Evolutionary conservation across 116 monocot genomes (phyloP).

Genomic region (Zostera marina): DNA sequence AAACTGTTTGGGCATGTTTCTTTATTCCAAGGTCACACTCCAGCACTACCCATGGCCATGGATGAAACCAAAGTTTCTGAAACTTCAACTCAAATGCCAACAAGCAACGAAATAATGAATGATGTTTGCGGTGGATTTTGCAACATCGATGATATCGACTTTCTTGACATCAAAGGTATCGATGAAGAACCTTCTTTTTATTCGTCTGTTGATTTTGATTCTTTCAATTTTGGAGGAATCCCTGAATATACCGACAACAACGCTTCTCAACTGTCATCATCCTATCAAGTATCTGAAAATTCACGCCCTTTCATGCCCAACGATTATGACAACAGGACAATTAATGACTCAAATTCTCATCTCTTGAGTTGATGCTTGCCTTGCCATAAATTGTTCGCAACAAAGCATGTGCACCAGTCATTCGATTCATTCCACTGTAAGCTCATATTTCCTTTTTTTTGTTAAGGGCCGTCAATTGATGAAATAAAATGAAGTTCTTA

Average conservation of each 20-base stretch:
- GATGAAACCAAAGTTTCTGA: constrained; percentile 17
- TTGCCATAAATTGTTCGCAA: not conserved
- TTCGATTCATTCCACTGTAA: too few relatives aligned
- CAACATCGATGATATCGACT: constrained; percentile 11
- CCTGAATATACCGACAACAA: constrained; percentile 14
- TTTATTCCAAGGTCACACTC: constrained; percentile 58
- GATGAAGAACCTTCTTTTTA: constrained; percentile 23
- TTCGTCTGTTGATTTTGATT: constrained; percentile 38
- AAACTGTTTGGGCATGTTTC: constrained; percentile 73
- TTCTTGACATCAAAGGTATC: constrained; percentile 25
- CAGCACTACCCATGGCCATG: constrained; percentile 13
- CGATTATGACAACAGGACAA: not conserved
- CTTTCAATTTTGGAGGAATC: constrained; percentile 23
- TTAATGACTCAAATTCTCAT: not conserved
- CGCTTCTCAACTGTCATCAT: constrained; percentile 1
- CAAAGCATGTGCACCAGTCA: too few relatives aligned
- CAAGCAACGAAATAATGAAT: constrained; percentile 4
- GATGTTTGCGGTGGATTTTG: constrained; percentile 8
- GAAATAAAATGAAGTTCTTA: too few relatives aligned
- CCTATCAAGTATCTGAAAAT: constrained; percentile 29
- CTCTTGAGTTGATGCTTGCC: not conserved
- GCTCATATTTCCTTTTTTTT: too few relatives aligned
- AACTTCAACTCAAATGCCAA: constrained; percentile 8
- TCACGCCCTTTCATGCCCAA: constrained; percentile 13
- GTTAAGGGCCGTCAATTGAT: too few relatives aligned